Conservation (phyloP, 1,284 basidiomycete genomes). For the Athelia sp. region DNA sequence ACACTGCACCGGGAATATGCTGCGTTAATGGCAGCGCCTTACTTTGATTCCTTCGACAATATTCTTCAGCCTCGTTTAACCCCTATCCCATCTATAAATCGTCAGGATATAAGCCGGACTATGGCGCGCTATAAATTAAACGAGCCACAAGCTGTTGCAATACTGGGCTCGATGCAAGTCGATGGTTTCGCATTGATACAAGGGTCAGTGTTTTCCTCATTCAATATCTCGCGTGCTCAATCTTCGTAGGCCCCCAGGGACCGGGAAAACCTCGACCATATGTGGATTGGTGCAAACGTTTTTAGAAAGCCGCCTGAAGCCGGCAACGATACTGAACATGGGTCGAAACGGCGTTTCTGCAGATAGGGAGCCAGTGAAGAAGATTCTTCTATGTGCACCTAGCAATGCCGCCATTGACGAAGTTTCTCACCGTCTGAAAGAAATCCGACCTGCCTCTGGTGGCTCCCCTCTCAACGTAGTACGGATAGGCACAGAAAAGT, state of each 20-base stretch:
- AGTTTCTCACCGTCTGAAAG: conserved; percentile 83
- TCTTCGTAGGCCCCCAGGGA: conserved; percentile 82
- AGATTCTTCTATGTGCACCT: conserved; percentile 93
- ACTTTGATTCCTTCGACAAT: conserved; percentile 72
- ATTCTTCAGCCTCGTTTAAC: conserved; percentile 68
- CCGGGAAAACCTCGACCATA: conserved; percentile 98
- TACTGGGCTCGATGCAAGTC: conserved; percentile 69
- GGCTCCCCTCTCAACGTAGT: conserved; percentile 75
- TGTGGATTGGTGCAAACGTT: conserved; percentile 90
- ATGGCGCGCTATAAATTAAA: conserved; percentile 81
- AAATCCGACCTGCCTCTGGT: conserved; percentile 58
- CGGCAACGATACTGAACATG: conserved; percentile 42
- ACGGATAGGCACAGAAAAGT: conserved; percentile 78
- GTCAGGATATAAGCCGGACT: conserved; percentile 54
- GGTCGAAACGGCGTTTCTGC: conserved; percentile 36
- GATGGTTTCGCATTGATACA: conserved; percentile 92
- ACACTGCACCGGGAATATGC: conserved; percentile 92
- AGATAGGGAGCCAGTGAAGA: conserved; percentile 53
- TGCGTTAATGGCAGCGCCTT: conserved; percentile 79
- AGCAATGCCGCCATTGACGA: conserved; percentile 99
- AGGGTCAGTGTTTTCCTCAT: conserved; percentile 56
- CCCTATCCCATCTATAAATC: conserved; percentile 40
- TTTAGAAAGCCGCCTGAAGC: conserved; percentile 54
- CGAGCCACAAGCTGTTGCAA: conserved; percentile 91
- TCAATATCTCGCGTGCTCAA: conserved; percentile 5